Evolutionary conservation across 306 rosid genomes (phyloP), one percentile per base, ranked within the genome.

Genomic region (Glycyrrhiza uralensis): DNA sequence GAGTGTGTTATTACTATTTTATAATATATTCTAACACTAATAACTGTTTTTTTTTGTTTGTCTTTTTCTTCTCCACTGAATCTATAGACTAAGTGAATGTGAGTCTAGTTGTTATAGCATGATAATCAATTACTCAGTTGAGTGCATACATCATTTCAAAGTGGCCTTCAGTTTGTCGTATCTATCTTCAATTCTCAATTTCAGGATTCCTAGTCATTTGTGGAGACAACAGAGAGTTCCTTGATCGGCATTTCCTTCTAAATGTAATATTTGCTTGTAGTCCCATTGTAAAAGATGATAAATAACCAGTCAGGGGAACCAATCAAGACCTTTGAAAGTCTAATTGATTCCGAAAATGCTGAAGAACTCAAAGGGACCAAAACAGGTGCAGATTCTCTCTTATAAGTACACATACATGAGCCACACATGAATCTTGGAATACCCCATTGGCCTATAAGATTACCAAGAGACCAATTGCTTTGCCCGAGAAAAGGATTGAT

Each of bases 361-460:
- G 85, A 86, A 75, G 81, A 77, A 39, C 77, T 90, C 62, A 76
- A 69, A 65, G 86, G 74, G 51, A 81, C 87, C 22, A 90, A 79
- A 81, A 63, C 80, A 79, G 91, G 96, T 88, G 66, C 51, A 15
- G 23, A 44, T 61, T 65, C n/a, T 63, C 19, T 65, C 70, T 47
- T 47, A 35, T 61, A 7, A 60, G 5, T 1, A 59, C 32, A 17
- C 51, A 51, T 42, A 7, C 15, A 7, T 42, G 12, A 38, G 19
- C 44, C 29, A 36, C 19, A 35, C 50, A 29, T 77, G 18, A 70
- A 70, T 62, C 22, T 22, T 70, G 32, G 59, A 69, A 28, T 50
- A 47, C 8, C 1, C 19, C 32, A 58, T 58, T 58, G 44, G 11
- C 26, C 55, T 33, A 22, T 24, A 64, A 33, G 33, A 58, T 57